These are phyloP conservation scores for Cyclotella choctawhatcheeana DNA, from an alignment of 108 stramenopile species.

Conservation along the genomic window DNA sequence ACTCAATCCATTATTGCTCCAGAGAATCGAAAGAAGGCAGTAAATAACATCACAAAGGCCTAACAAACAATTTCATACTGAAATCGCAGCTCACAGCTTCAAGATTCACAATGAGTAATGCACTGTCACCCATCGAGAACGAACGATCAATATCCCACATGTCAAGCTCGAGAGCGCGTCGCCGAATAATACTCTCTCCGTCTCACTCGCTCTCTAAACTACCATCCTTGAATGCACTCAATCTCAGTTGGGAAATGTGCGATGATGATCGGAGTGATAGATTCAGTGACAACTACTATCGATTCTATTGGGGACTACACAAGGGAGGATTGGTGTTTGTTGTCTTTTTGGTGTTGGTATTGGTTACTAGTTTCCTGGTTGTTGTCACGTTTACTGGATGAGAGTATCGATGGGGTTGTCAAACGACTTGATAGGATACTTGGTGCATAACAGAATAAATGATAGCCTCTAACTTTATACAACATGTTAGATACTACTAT, in stretches of 20 bases:
- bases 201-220: constrained; percentile 14
- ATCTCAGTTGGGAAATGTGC: constrained; percentile 22
- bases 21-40: no score
- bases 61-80: background rate
- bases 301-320: constrained; percentile 26
- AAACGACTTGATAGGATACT: no score
- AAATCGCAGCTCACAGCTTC: background rate
- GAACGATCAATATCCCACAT: constrained; percentile 9
- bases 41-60: background rate
- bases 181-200: constrained; percentile 1
- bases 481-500: no score
- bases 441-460: background rate
- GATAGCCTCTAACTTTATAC: no score
- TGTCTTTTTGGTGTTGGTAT: constrained; percentile 24
- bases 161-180: background rate
- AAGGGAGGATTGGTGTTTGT: constrained; percentile 27
- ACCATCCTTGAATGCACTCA: constrained; percentile 14
- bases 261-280: constrained; percentile 35
- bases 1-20: no score
- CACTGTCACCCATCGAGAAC: constrained; percentile 2
- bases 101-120: background rate
- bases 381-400: constrained; percentile 14
- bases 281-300: constrained; percentile 40
- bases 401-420: no score
- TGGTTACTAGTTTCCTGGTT: constrained; percentile 16